Base-by-base conservation (phyloP, 352 stramenopile genomes). In the Phytophthora kernoviae region DNA sequence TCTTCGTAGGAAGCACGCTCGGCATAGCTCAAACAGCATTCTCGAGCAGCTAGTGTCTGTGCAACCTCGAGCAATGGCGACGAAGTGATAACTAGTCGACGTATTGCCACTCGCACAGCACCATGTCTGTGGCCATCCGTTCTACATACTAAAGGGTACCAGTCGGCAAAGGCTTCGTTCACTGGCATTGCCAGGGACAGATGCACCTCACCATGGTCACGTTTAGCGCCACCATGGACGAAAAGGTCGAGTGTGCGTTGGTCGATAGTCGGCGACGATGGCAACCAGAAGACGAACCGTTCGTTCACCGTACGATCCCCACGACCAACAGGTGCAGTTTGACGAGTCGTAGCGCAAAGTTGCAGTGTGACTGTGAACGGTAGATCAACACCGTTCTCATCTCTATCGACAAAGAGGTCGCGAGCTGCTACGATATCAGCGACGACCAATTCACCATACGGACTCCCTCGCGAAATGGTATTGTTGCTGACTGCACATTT, bases 271-370 rank as follows among this genome's bases (percentile, higher is more conserved):
- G 72, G 69, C 11, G 75, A 81, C 0, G 78, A 80, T 21, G 78
- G 68, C 17, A 87, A 33, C 77, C 79, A 92, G 62, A 90, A 87
- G 43, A 92, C 77, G 44, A 92, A 92, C 0, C 83, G 78, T 26
- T 90, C 79, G 54, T 89, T 88, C 61, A 85, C 82, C 1, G 36
- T 34, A 7, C 47, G 46, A 24, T 21, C 49, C 4, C 55, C 68
- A 15, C 52, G 58, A 14, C 60, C 58, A 9, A 63, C 65, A 34
- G 75, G 65, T 14, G 50, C 48, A 0, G 79, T 80, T 33, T 71
- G 65, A 20, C 76, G 81, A 33, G 70, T 70, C 54, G 65, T 61
- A 9, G 60, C 45, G 7, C 70, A 62, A 22, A 75, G 59, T 20
- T 77, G 67, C 53, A 86, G 70, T 8, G 65, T 60, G 34, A 85